Base-by-base conservation (phyloP, 352 stramenopile genomes). In the Phytophthora europaea region DNA sequence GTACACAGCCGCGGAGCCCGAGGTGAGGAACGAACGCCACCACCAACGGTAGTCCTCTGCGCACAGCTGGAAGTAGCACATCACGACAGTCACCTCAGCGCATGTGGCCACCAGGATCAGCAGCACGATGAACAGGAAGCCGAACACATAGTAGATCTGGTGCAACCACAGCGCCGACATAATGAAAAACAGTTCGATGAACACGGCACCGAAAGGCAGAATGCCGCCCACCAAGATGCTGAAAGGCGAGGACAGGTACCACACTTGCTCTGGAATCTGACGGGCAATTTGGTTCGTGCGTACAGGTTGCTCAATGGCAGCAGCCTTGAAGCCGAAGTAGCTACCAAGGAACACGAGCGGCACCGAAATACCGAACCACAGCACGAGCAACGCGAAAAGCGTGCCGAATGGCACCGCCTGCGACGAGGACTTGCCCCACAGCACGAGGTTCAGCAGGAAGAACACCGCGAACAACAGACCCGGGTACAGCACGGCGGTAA, bases 161-260 rank as follows among this genome's bases (percentile, higher is more conserved):
- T 99, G 95, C 55, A 99, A 80, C 98, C 98, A 99, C 34, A 99
- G 84, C 57, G 98, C 97, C 69, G 92, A 98, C 97, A 99, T 99
- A 82, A 99, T 99, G 88, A 99, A 99, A 81, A 99, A 99, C 23
- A 99, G 91, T 80, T 99, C 98, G 71, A 99, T 99, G 81, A 99
- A 99, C 47, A 99, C 97, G 8, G 97, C 98, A 38, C 98, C 98
- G 78, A 99, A 99, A 16, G 98, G 98, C 23, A 99, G 80, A 48
- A 99, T 97, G 58, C 98, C 98, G 50, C 98, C 98, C 8, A 99
- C 83, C 16, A 99, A 73, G 70, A 99, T 98, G 62, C 91, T 98
- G 73, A 99, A 93, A 16, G 88, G 86, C 22, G 97, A 96, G 65
- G 93, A 90, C 36, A 98, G 90, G 82, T 99, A 99, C 97, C 97